phyloP scores from a whole-genome alignment of 208 protist species.

The Acanthamoeba royreba region DNA sequence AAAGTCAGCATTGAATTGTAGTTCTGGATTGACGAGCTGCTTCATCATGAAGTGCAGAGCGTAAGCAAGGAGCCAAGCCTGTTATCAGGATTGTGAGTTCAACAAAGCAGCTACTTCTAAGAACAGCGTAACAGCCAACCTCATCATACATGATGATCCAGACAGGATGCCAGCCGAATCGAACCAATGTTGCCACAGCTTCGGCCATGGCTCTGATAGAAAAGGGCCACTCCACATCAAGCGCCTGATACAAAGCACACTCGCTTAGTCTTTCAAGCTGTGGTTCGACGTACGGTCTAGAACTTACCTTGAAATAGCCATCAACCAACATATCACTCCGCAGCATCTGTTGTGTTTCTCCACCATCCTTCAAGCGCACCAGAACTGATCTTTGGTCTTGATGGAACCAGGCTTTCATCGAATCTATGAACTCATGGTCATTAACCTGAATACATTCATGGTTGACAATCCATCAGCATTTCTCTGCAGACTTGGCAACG shows the following conservation, averaged over 20 bases:
- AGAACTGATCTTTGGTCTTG: not conserved
- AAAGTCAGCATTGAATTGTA: not conserved
- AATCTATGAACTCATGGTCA: not conserved
- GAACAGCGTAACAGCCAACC: not conserved
- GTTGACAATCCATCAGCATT: not conserved
- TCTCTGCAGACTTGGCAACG: not conserved
- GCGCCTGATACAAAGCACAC: not conserved
- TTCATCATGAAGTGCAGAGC: not conserved
- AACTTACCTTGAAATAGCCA: not conserved
- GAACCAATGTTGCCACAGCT: not conserved
- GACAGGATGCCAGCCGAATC: not conserved
- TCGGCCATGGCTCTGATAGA: not conserved
- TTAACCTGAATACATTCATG: not conserved
- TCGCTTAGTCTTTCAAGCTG: not conserved
- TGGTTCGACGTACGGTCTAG: not conserved
- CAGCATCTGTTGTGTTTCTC: not conserved
- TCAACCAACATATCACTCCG: not conserved
- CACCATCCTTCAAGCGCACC: not conserved
- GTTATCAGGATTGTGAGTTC: too few relatives aligned
- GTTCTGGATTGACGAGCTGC: not conserved
- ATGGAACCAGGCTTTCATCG: too few relatives aligned
- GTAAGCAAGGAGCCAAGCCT: not conserved
- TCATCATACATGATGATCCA: not conserved
- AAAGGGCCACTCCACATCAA: not conserved
- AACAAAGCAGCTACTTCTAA: too few relatives aligned